Conservation (phyloP, 768 basidiomycete species). For the Lactarius evosmus region DNA sequence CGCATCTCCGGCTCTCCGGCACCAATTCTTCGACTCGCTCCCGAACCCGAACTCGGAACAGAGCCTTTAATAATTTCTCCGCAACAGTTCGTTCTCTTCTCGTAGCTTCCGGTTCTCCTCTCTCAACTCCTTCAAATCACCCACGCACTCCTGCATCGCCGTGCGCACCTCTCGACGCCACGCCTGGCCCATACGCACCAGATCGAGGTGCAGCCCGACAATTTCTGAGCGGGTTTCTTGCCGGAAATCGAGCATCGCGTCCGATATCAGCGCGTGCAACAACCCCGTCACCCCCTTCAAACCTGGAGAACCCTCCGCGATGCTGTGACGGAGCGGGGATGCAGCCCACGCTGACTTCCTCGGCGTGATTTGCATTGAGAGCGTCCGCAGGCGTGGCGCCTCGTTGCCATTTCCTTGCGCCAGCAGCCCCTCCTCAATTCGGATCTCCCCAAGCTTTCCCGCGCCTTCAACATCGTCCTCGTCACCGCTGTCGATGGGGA, state of each 20-base stretch:
- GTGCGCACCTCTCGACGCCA: constrained; percentile 64
- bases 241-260: constrained; percentile 72
- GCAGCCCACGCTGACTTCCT: constrained; percentile 38
- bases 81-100: constrained; percentile 63
- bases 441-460: constrained; percentile 30
- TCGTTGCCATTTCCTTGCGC: constrained; percentile 44
- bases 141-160: constrained; percentile 58
- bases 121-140: constrained; percentile 48
- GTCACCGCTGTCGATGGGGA: constrained; percentile 47
- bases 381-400: constrained; percentile 38
- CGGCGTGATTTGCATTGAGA: constrained; percentile 51
- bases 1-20: background rate
- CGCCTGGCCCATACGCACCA: constrained; percentile 65
- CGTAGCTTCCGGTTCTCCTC: constrained; percentile 52
- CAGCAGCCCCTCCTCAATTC: constrained; percentile 39
- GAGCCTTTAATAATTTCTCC: constrained; percentile 35
- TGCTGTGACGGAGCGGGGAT: constrained; percentile 37
- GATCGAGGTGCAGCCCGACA: constrained; percentile 69
- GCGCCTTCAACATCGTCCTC: constrained; percentile 32
- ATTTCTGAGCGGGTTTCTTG: constrained; percentile 68
- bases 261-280: constrained; percentile 60
- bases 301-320: constrained; percentile 41
- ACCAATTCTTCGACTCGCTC: background rate
- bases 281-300: constrained; percentile 52
- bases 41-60: background rate